Conservation (phyloP, 2,329 filamentous ascomycete species). For the Colletotrichum phormii region DNA sequence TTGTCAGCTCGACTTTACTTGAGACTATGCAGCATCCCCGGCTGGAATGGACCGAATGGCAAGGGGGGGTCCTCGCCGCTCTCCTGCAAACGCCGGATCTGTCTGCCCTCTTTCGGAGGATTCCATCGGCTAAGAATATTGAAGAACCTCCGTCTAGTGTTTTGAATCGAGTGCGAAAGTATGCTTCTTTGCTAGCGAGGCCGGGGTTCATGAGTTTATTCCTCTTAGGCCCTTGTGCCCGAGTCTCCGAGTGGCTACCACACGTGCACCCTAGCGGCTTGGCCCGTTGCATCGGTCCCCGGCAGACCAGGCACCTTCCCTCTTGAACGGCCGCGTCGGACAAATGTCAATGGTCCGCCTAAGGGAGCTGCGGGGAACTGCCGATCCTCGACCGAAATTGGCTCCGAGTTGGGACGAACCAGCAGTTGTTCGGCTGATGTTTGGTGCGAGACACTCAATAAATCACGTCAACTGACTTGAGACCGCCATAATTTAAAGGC, state of each 20-base stretch:
- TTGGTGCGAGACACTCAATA: slow-evolving; percentile 18
- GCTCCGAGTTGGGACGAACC: slow-evolving; percentile 1
- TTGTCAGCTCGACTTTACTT: slow-evolving; percentile 14
- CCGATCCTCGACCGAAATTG: slow-evolving; percentile 5
- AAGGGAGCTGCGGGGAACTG: slow-evolving; percentile 13
- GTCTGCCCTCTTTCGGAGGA: background rate
- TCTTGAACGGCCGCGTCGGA: slow-evolving; percentile 5
- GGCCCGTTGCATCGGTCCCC: slow-evolving; percentile 10
- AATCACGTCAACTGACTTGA: background rate
- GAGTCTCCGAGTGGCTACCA: background rate
- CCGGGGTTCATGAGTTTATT: slow-evolving; percentile 9
- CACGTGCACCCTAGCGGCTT: slow-evolving; percentile 24
- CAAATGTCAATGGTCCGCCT: background rate
- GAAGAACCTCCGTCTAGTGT: background rate
- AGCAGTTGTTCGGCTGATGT: slow-evolving; percentile 9
- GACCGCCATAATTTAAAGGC: background rate
- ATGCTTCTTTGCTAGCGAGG: background rate
- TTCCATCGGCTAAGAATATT: background rate
- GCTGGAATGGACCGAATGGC: background rate
- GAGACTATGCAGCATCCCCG: slow-evolving; percentile 7
- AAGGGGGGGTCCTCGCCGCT: background rate
- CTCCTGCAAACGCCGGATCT: background rate
- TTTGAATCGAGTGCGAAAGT: background rate
- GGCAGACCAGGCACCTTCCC: slow-evolving; percentile 15
- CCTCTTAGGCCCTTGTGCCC: slow-evolving; percentile 14